Percentiles rank a stretch among this genome's conserved stretches.
Evolutionary conservation across 495 filamentous ascomycete species (phyloP).

Genomic region (Penicillium manginii): DNA sequence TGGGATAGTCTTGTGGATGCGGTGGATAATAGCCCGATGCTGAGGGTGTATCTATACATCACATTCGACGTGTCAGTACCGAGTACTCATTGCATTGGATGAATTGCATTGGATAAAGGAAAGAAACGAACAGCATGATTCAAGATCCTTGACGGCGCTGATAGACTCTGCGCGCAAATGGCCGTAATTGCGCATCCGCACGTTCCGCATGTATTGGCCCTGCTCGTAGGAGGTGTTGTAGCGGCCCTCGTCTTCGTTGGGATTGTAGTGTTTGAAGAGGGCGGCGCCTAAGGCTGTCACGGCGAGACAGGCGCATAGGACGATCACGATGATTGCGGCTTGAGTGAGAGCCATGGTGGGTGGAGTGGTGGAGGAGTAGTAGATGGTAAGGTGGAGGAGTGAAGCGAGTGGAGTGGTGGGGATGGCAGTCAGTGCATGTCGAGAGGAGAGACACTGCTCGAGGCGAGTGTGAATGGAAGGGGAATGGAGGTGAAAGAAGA

Average conservation of each 20-base stretch:
- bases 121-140: constrained; percentile 38
- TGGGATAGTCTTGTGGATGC: not conserved
- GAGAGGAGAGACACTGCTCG: not conserved
- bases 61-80: no score
- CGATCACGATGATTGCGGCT: constrained; percentile 47
- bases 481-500: not conserved
- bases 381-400: not conserved
- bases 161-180: constrained; percentile 32
- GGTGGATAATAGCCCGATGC: constrained; percentile 17
- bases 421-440: constrained; percentile 16
- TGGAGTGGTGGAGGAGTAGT: not conserved
- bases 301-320: constrained; percentile 44
- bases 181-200: constrained; percentile 38
- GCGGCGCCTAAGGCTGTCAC: constrained; percentile 40
- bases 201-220: constrained; percentile 42
- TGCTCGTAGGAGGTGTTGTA: constrained; percentile 36
- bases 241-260: constrained; percentile 19
- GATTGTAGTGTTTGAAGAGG: constrained; percentile 37
- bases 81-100: no score
- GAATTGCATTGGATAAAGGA: no score
- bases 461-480: not conserved
- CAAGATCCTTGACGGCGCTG: constrained; percentile 28
- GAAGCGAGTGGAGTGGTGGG: not conserved
- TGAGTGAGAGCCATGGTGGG: constrained; percentile 36
- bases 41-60: constrained; percentile 21